A percentile compares a stretch with the other conserved stretches of the same genome.
phyloP scores from a whole-genome alignment of 805 yeast genomes.

The Candida nanaspora region DNA sequence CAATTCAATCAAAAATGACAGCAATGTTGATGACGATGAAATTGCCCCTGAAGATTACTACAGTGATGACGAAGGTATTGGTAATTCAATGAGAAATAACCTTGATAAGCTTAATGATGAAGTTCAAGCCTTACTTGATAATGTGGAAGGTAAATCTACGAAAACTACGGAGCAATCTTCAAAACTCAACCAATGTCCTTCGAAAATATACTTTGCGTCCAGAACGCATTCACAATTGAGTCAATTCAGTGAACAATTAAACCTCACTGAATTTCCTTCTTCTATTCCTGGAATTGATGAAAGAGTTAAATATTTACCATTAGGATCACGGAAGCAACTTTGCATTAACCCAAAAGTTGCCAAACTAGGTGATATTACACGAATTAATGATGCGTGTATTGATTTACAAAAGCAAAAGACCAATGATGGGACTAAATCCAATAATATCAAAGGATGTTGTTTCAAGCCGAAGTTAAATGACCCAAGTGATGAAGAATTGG shows the following conservation, averaged over 20 bases:
- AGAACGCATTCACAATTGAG: constrained; percentile 86
- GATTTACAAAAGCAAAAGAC: constrained; percentile 47
- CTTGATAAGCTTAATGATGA: constrained; percentile 32
- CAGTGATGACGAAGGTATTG: constrained; percentile 26
- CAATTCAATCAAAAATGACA: neutral
- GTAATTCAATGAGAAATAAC: constrained; percentile 1
- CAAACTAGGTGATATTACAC: constrained; percentile 36
- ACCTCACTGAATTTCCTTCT: constrained; percentile 56
- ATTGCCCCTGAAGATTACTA: constrained; percentile 29
- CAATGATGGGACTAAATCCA: constrained; percentile 15
- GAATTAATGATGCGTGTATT: constrained; percentile 74
- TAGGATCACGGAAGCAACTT: constrained; percentile 80
- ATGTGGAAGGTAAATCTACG: constrained; percentile 26
- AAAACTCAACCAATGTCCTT: constrained; percentile 25
- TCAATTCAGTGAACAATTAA: constrained; percentile 72
- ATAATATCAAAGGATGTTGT: constrained; percentile 26
- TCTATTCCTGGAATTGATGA: constrained; percentile 42
- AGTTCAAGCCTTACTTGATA: constrained; percentile 38
- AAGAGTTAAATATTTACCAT: constrained; percentile 57
- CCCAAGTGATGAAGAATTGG: constrained; percentile 23
- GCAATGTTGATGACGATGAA: constrained; percentile 16
- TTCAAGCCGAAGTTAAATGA: constrained; percentile 31
- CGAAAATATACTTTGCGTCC: constrained; percentile 64
- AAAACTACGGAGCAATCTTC: constrained; percentile 13
- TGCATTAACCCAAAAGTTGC: constrained; percentile 67